Evolutionary conservation across 768 basidiomycete genomes (phyloP).

Genomic region (Suillus decipiens): DNA sequence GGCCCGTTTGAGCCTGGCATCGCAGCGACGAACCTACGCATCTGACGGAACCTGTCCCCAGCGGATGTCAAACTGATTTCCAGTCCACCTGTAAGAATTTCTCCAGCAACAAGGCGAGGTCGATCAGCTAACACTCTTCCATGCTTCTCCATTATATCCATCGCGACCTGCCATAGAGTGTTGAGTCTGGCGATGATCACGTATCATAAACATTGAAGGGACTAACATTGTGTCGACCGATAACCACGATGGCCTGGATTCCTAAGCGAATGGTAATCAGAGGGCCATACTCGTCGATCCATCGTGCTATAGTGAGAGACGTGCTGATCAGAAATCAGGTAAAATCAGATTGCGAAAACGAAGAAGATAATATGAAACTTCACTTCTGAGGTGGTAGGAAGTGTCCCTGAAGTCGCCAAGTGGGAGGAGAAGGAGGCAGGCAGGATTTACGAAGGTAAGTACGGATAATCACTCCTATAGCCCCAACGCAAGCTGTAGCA

Average conservation of each 20-base stretch:
- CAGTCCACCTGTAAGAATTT: background rate
- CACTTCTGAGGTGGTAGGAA: background rate
- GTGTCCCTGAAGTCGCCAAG: background rate
- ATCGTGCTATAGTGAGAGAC: background rate
- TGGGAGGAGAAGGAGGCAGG: background rate
- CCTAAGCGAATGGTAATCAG: background rate
- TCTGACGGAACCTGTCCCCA: background rate
- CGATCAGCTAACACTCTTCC: slow-evolving; percentile 35
- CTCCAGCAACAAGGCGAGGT: background rate
- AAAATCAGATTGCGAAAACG: background rate
- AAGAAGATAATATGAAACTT: background rate
- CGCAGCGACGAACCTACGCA: background rate
- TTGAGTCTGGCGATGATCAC: background rate
- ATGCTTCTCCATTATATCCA: slow-evolving; percentile 60
- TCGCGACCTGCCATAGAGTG: slow-evolving; percentile 8
- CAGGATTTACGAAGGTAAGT: background rate
- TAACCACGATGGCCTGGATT: background rate
- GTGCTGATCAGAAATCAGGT: background rate
- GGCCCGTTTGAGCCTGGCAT: background rate
- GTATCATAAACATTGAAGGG: background rate
- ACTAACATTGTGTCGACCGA: background rate
- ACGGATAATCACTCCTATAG: background rate
- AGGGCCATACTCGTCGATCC: background rate
- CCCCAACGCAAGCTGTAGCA: background rate
- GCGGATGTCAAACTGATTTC: fast-evolving